Conservation (phyloP, 2,329 filamentous ascomycete species). For the Xylariales sp. region DNA sequence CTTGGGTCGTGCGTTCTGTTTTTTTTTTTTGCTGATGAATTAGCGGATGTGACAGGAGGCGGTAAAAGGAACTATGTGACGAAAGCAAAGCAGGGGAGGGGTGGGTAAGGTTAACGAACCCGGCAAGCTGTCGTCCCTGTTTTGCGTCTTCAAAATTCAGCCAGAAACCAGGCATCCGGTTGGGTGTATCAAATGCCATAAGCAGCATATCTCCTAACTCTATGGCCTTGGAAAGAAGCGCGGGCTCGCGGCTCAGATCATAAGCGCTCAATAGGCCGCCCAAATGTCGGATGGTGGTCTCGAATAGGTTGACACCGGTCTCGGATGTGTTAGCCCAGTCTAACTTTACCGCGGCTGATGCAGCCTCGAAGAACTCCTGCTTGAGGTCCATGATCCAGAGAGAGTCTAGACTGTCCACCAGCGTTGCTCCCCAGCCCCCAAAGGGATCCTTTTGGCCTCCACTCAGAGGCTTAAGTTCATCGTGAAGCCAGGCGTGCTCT, state of each 20-base stretch:
- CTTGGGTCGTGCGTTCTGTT: constrained; percentile 21
- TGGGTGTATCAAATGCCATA: constrained; percentile 42
- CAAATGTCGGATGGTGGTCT: constrained; percentile 42
- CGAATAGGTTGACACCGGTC: constrained; percentile 36
- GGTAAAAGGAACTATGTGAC: too few relatives aligned
- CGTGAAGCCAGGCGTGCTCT: constrained; percentile 44
- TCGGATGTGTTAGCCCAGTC: constrained; percentile 41
- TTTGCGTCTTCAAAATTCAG: constrained; percentile 43
- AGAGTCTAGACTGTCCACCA: constrained; percentile 57
- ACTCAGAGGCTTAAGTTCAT: constrained; percentile 46
- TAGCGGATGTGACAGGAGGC: too few relatives aligned
- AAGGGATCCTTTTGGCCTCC: constrained; percentile 42
- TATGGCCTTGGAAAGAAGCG: constrained; percentile 35
- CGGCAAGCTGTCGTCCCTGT: constrained; percentile 25
- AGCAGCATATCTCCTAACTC: constrained; percentile 44
- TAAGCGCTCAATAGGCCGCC: constrained; percentile 40
- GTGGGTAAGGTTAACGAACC: too few relatives aligned
- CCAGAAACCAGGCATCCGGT: constrained; percentile 49
- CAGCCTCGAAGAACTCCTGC: constrained; percentile 51
- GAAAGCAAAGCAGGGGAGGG: too few relatives aligned
- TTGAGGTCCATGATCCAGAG: constrained; percentile 58
- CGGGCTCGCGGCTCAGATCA: constrained; percentile 36
- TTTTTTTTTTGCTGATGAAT: too few relatives aligned
- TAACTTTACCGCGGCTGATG: constrained; percentile 41
- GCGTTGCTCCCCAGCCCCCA: constrained; percentile 52